Percentiles rank a stretch among this genome's conserved stretches.
phyloP scores from a whole-genome alignment of 176 grass and related monocot species.

The Areca catechu region DNA sequence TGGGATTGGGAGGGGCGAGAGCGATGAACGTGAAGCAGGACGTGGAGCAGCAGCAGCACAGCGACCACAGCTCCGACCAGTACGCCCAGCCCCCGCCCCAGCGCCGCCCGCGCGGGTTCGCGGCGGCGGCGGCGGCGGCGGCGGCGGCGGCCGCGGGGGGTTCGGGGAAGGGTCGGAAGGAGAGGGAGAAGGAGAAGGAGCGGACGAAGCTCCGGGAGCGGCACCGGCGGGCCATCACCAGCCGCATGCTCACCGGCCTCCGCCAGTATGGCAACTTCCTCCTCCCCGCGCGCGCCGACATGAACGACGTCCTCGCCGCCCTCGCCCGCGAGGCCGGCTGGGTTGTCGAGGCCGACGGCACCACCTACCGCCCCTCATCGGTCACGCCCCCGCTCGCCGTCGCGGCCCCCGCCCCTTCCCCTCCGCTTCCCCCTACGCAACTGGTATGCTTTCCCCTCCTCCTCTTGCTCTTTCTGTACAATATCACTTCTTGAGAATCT shows the following conservation, averaged over 20 bases:
- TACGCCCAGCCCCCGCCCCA: conserved; percentile 17
- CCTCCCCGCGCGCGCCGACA: conserved; percentile 81
- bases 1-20: too few relatives aligned
- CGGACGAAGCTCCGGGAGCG: conserved; percentile 88
- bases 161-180: conserved; percentile 32
- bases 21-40: conserved; percentile 12
- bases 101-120: conserved; percentile 35
- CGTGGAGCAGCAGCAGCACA: conserved; percentile 8
- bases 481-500: too few relatives aligned
- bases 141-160: conserved; percentile 2
- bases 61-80: neutral
- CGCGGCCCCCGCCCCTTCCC: neutral
- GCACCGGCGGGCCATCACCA: conserved; percentile 82
- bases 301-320: conserved; percentile 96
- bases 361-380: conserved; percentile 49
- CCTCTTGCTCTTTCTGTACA: neutral
- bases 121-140: conserved; percentile 8
- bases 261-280: conserved; percentile 86
- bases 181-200: conserved; percentile 87
- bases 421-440: conserved; percentile 9
- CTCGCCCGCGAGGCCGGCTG: conserved; percentile 84
- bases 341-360: conserved; percentile 72
- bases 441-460: conserved; percentile 26
- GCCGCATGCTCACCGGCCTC: conserved; percentile 89
- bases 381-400: neutral